Conservation (phyloP, 305 asterid genomes). For the Plantago coronopus region DNA sequence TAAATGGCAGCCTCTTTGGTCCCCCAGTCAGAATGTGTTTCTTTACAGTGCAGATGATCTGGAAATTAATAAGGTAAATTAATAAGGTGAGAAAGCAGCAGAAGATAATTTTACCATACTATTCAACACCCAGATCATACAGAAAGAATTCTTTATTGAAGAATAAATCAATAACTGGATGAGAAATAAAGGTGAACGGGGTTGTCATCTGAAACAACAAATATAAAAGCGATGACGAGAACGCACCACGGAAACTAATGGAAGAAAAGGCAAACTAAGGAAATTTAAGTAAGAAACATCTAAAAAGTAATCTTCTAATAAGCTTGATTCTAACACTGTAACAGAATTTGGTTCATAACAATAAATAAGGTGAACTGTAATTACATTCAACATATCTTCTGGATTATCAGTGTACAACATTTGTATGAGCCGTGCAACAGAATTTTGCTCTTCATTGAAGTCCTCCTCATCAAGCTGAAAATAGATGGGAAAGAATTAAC, state of each 20-base stretch:
- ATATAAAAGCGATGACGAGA: background rate
- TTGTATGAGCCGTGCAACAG: slow-evolving; percentile 83
- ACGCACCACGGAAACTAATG: background rate
- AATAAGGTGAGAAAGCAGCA: slow-evolving; percentile 15
- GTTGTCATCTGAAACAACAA: slow-evolving; percentile 1
- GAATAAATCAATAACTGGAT: slow-evolving; percentile 16
- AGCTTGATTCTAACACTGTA: slow-evolving; percentile 9
- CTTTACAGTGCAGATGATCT: slow-evolving; percentile 81
- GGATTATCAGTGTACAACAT: slow-evolving; percentile 84
- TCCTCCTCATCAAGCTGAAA: slow-evolving; percentile 92
- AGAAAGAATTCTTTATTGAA: slow-evolving; percentile 6
- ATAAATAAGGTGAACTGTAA: slow-evolving; percentile 18
- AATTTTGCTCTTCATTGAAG: slow-evolving; percentile 92
- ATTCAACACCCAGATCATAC: slow-evolving; percentile 16
- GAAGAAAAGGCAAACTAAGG: background rate
- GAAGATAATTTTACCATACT: background rate
- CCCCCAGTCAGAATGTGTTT: slow-evolving; percentile 92
- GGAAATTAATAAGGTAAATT: slow-evolving; percentile 30
- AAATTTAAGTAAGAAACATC: background rate
- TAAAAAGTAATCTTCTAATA: too few species aligned
- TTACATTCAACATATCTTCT: slow-evolving; percentile 93
- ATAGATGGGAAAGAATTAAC: slow-evolving; percentile 12
- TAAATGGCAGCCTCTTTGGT: slow-evolving; percentile 79
- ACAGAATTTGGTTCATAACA: slow-evolving; percentile 12
- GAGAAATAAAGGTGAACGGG: background rate